phyloP scores from a whole-genome alignment of 148 eudicot species.

The Bassia scoparia region DNA sequence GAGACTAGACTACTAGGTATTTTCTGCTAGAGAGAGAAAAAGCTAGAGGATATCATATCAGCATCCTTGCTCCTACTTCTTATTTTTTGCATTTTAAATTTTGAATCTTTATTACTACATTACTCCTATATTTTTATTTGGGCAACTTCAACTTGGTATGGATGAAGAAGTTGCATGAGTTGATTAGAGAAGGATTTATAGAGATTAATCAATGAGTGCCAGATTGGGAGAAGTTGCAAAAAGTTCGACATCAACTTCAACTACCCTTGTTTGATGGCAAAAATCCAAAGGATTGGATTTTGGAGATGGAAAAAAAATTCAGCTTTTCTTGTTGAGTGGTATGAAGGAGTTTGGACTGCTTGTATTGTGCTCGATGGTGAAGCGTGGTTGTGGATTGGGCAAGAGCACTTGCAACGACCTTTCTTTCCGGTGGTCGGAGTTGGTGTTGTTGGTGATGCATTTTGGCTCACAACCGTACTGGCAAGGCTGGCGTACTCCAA shows the following conservation, averaged over 20 bases:
- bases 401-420: background rate
- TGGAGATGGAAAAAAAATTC: background rate
- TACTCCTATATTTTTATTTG: too few species aligned
- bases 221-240: background rate
- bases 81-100: too few species aligned
- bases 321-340: background rate
- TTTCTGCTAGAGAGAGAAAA: too few species aligned
- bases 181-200: background rate
- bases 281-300: background rate
- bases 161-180: background rate
- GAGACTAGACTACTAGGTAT: too few species aligned
- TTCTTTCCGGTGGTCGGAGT: too few species aligned
- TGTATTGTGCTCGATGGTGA: background rate
- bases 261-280: background rate
- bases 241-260: background rate
- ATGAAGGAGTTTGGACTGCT: background rate
- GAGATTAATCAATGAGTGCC: background rate
- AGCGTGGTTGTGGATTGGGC: background rate
- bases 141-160: too few species aligned
- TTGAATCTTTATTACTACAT: too few species aligned
- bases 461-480: too few species aligned
- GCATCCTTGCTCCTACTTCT: too few species aligned
- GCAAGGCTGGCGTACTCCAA: too few species aligned
- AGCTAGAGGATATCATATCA: too few species aligned
- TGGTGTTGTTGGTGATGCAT: too few species aligned